Percentiles rank a stretch among this genome's conserved stretches.
Evolutionary conservation across 2,329 filamentous ascomycete species (phyloP).

Genomic region (Tolypocladium pustulatum): DNA sequence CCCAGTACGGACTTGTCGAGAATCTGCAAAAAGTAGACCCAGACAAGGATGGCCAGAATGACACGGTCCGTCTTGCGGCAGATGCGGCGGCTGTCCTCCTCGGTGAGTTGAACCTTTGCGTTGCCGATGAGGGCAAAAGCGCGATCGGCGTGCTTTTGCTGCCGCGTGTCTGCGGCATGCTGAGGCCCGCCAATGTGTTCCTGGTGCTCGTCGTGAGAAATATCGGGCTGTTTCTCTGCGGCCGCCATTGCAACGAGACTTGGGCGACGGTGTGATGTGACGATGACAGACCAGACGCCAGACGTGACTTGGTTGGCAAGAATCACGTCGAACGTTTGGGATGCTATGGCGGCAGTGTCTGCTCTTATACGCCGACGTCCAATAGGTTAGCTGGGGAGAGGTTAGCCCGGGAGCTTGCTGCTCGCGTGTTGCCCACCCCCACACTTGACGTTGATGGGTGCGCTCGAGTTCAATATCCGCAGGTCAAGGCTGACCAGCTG

Average conservation of each 20-base stretch:
- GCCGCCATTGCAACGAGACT: neutral
- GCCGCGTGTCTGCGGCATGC: neutral
- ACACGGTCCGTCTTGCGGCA: constrained; percentile 49
- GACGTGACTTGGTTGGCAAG: neutral
- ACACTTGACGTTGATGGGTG: neutral
- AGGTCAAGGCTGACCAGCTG: neutral
- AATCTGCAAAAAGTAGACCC: constrained; percentile 50
- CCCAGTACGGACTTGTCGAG: constrained; percentile 50
- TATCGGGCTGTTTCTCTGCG: constrained; percentile 1
- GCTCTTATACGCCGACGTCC: neutral
- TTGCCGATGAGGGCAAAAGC: constrained; percentile 1
- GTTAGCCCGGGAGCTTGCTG: neutral
- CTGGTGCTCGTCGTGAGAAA: constrained; percentile 6
- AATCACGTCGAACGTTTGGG: neutral
- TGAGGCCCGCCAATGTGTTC: neutral
- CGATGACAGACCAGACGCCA: neutral
- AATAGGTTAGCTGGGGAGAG: neutral
- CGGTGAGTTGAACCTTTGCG: constrained; percentile 6
- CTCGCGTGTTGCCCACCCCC: neutral
- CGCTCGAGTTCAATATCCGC: neutral
- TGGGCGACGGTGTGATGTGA: neutral
- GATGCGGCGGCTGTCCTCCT: constrained; percentile 29
- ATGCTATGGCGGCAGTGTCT: neutral
- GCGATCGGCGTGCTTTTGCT: neutral
- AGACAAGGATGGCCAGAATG: constrained; percentile 43